Conservation (phyloP, 768 basidiomycete genomes). For the Suillus placidus region DNA sequence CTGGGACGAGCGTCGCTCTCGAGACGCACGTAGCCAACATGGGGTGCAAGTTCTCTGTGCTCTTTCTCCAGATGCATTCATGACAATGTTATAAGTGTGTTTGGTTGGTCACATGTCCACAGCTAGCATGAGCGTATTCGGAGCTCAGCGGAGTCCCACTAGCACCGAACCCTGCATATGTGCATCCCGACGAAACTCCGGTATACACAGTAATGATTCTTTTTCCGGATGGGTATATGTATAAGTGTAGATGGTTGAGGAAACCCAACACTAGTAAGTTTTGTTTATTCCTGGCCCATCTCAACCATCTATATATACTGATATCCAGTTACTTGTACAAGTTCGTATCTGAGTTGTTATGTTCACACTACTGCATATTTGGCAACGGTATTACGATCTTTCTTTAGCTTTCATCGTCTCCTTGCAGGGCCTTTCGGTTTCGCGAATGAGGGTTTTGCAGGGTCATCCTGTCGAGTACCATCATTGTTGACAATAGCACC, state of each 20-base stretch:
- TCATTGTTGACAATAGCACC: conserved; percentile 13
- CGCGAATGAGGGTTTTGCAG: conserved; percentile 56
- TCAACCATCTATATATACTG: background rate
- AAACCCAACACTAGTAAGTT: too few relatives aligned
- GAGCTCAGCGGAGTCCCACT: conserved; percentile 28
- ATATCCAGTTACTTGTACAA: background rate
- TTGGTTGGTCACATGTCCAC: conserved; percentile 11
- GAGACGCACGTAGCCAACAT: conserved; percentile 27
- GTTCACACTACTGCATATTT: background rate
- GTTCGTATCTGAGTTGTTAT: background rate
- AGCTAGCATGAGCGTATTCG: conserved; percentile 13
- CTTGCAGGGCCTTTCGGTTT: conserved; percentile 70
- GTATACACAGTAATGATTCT: background rate
- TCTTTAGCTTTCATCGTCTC: conserved; percentile 39
- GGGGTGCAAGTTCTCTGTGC: background rate
- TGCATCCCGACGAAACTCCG: background rate
- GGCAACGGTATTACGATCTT: background rate
- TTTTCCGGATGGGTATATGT: background rate
- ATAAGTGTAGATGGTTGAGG: background rate
- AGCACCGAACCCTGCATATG: background rate
- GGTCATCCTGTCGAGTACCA: conserved; percentile 19
- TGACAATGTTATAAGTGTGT: conserved; percentile 1
- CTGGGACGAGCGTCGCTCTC: conserved; percentile 18
- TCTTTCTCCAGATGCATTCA: background rate
- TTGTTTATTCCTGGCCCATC: too few relatives aligned